phyloP scores from a whole-genome alignment of 192 early-diverging fungal species.

The Spizellomyces punctatus region DNA sequence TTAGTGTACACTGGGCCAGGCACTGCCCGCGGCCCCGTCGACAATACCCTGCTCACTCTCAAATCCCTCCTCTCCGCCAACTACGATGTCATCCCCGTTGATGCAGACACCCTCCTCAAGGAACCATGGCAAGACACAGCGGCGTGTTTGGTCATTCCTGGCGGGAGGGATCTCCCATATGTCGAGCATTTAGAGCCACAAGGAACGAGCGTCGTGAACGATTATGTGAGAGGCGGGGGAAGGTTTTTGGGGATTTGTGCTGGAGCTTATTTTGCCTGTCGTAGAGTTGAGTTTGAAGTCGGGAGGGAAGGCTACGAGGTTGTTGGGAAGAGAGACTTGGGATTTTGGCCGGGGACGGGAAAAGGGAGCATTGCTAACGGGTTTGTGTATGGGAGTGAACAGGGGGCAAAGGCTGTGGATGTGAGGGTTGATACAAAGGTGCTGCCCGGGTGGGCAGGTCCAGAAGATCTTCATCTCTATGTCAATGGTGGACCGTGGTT shows the following conservation, averaged over 20 bases:
- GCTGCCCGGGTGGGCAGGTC: neutral
- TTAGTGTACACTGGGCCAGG: constrained; percentile 85
- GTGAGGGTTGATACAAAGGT: constrained; percentile 43
- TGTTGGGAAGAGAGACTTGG: constrained; percentile 71
- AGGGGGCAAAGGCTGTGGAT: constrained; percentile 66
- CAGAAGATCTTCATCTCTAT: constrained; percentile 24
- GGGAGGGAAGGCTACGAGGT: constrained; percentile 64
- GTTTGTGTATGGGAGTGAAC: constrained; percentile 84
- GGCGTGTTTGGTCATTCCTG: constrained; percentile 84
- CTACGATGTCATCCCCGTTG: constrained; percentile 90
- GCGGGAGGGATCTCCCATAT: constrained; percentile 86
- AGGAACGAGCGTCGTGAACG: constrained; percentile 65
- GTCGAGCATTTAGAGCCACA: constrained; percentile 56
- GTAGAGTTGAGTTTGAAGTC: constrained; percentile 76
- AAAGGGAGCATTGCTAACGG: constrained; percentile 76
- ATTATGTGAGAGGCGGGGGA: constrained; percentile 62
- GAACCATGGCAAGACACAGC: constrained; percentile 92
- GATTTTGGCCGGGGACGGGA: constrained; percentile 69
- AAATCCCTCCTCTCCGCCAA: constrained; percentile 72
- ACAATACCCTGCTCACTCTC: constrained; percentile 71
- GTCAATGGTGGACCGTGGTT: constrained; percentile 59
- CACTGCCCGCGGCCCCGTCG: constrained; percentile 59
- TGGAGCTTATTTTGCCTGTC: constrained; percentile 82
- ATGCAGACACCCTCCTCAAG: constrained; percentile 63
- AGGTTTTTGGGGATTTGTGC: constrained; percentile 92